Percentiles rank a stretch among this genome's conserved stretches.
Evolutionary conservation across 768 basidiomycete genomes (phyloP).

Genomic region (Boletus insuetus): DNA sequence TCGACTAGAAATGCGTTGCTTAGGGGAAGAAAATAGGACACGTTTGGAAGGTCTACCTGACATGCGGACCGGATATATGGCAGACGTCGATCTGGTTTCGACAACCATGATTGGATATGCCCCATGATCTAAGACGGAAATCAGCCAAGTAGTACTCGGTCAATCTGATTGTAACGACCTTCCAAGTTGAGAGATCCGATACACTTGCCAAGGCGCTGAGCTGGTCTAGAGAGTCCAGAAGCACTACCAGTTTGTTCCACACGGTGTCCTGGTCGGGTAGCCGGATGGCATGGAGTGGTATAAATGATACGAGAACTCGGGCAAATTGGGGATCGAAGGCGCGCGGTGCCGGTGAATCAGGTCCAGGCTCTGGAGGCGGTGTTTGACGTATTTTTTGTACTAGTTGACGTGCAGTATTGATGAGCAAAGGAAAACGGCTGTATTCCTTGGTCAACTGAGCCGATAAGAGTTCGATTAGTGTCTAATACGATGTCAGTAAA

Average conservation of each 20-base stretch:
- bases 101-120: conserved; percentile 47
- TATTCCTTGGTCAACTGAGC: conserved; percentile 29
- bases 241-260: conserved; percentile 47
- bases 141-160: not conserved
- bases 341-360: conserved; percentile 46
- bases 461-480: conserved; percentile 24
- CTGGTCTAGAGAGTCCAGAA: conserved; percentile 60
- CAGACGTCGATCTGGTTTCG: conserved; percentile 37
- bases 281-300: conserved; percentile 63
- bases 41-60: conserved; percentile 43
- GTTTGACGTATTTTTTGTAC: conserved; percentile 17
- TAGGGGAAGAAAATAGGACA: not conserved
- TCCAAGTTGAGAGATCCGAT: conserved; percentile 54
- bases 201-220: conserved; percentile 44
- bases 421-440: conserved; percentile 14
- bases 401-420: conserved; percentile 17
- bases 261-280: conserved; percentile 47
- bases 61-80: conserved; percentile 63
- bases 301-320: conserved; percentile 62
- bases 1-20: conserved; percentile 40
- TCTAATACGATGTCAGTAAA: conserved; percentile 18
- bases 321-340: conserved; percentile 69
- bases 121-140: conserved; percentile 43
- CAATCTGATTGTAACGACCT: conserved; percentile 39
- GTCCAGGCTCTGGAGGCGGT: conserved; percentile 36